Conservation (phyloP, 78 protist genomes). For the Pigoraptor vietnamica region DNA sequence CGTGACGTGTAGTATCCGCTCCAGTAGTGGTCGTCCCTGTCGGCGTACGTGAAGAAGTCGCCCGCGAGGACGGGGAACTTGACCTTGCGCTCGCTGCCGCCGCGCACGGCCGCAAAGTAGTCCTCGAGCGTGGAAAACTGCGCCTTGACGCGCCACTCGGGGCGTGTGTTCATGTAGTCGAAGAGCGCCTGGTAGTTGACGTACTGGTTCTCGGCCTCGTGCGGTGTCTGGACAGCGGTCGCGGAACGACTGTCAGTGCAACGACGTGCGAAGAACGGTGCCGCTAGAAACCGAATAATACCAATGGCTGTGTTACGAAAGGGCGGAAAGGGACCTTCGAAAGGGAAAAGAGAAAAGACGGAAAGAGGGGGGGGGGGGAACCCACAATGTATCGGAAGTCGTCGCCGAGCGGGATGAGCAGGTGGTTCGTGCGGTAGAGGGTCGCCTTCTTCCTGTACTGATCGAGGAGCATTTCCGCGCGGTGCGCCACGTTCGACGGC, state of each 20-base stretch:
- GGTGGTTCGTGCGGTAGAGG: slow-evolving; percentile 9
- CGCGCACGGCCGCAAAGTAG: slow-evolving; percentile 34
- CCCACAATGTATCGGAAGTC: slow-evolving; percentile 38
- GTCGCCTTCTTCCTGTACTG: slow-evolving; percentile 8
- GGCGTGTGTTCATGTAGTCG: slow-evolving; percentile 13
- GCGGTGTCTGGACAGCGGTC: not conserved
- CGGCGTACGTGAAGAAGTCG: slow-evolving; percentile 69
- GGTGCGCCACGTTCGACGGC: not conserved
- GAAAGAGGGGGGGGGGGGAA: too few species aligned
- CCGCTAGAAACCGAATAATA: too few species aligned
- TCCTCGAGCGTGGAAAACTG: slow-evolving; percentile 31
- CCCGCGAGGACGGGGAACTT: slow-evolving; percentile 8
- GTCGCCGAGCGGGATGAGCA: slow-evolving; percentile 56
- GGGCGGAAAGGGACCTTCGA: too few species aligned
- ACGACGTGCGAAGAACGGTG: too few species aligned
- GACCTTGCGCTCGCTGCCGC: not conserved
- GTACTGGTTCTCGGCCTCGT: slow-evolving; percentile 24
- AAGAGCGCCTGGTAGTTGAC: slow-evolving; percentile 14
- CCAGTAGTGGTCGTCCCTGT: slow-evolving; percentile 37
- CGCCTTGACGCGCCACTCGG: slow-evolving; percentile 4
- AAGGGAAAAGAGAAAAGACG: too few species aligned
- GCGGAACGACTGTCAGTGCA: too few species aligned
- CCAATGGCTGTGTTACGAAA: too few species aligned
- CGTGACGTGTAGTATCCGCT: slow-evolving; percentile 47
- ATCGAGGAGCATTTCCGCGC: not conserved